These are phyloP conservation scores for Stagonosporopsis rhizophila DNA, from an alignment of 2,329 filamentous ascomycete species.

Conservation along the genomic window DNA sequence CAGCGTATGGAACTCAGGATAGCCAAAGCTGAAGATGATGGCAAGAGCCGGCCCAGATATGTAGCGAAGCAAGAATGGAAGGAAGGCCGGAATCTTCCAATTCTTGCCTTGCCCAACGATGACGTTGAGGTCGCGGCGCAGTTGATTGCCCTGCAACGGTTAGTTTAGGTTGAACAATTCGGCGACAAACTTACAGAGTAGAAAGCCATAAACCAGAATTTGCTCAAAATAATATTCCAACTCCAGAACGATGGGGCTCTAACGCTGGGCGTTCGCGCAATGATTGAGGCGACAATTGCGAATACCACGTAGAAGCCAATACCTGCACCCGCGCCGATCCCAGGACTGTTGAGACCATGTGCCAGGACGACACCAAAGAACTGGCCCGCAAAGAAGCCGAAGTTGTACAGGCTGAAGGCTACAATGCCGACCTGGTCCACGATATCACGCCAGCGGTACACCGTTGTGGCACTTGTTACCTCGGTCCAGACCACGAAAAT, in stretches of 20 bases:
- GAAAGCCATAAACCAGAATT: constrained; percentile 63
- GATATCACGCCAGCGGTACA: constrained; percentile 61
- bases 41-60: constrained; percentile 43
- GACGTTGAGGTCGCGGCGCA: constrained; percentile 62
- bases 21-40: constrained; percentile 47
- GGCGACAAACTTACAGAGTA: constrained; percentile 59
- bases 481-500: constrained; percentile 64
- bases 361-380: constrained; percentile 60
- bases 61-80: constrained; percentile 55
- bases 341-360: constrained; percentile 53
- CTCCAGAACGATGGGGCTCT: constrained; percentile 54
- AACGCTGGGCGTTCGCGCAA: constrained; percentile 55
- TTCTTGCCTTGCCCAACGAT: constrained; percentile 63
- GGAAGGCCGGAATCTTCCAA: constrained; percentile 63
- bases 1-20: constrained; percentile 42
- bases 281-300: constrained; percentile 48
- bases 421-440: constrained; percentile 54
- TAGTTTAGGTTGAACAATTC: background rate
- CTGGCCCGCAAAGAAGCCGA: constrained; percentile 62
- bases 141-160: constrained; percentile 59
- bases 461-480: constrained; percentile 60
- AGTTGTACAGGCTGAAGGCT: constrained; percentile 56
- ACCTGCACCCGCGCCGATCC: constrained; percentile 59
- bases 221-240: constrained; percentile 46
- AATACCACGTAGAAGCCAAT: constrained; percentile 60